phyloP scores from a whole-genome alignment of 2,329 filamentous ascomycete species.

The Colletotrichum navitas region DNA sequence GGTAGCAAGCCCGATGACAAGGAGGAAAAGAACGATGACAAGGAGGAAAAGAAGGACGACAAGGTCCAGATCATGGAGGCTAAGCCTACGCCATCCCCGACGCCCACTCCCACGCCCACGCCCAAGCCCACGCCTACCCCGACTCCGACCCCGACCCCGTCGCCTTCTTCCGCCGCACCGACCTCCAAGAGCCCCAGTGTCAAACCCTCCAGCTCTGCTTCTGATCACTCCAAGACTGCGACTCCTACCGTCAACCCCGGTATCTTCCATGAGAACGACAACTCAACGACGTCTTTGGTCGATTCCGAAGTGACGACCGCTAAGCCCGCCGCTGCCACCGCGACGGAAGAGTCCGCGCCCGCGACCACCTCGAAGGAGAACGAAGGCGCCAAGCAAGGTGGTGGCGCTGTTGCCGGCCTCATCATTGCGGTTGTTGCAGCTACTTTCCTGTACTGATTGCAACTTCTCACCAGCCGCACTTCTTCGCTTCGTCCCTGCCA shows the following conservation, averaged over 20 bases:
- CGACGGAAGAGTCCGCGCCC: constrained; percentile 47
- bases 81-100: constrained; percentile 41
- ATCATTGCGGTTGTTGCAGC: constrained; percentile 68
- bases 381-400: constrained; percentile 63
- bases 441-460: constrained; percentile 58
- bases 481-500: constrained; percentile 41
- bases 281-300: constrained; percentile 45
- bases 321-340: constrained; percentile 46
- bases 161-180: constrained; percentile 44
- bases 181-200: constrained; percentile 42
- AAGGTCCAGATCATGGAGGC: constrained; percentile 35
- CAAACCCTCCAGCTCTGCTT: constrained; percentile 21
- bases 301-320: constrained; percentile 45
- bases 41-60: constrained; percentile 37
- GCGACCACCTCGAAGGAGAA: constrained; percentile 55
- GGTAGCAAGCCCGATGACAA: constrained; percentile 45
- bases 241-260: constrained; percentile 55
- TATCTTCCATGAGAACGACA: constrained; percentile 68
- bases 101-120: constrained; percentile 39
- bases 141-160: constrained; percentile 44
- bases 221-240: constrained; percentile 8
- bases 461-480: constrained; percentile 27
- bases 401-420: constrained; percentile 65
- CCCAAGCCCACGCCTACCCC: constrained; percentile 42
- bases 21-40: constrained; percentile 38